Evolutionary conservation across 495 filamentous ascomycete species (phyloP).

Genomic region (Penicillium dipodomyicola): DNA sequence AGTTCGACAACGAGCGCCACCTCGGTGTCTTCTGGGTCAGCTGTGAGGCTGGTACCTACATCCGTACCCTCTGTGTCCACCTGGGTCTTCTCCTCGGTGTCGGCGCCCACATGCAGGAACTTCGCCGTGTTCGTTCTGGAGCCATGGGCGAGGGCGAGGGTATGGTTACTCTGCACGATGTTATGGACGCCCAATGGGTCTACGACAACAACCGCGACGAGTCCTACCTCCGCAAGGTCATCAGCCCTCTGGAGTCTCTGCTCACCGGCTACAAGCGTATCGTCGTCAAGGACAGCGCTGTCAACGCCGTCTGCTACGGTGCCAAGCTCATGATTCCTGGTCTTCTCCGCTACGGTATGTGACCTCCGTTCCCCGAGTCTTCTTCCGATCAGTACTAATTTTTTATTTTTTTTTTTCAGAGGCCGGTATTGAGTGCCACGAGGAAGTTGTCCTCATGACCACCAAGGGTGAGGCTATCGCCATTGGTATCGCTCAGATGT

Average conservation of each 20-base stretch:
- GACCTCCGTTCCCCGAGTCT: constrained; percentile 8
- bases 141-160: constrained; percentile 87
- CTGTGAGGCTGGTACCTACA: constrained; percentile 98
- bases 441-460: constrained; percentile 95
- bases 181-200: constrained; percentile 91
- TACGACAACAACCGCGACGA: constrained; percentile 91
- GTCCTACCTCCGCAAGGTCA: constrained; percentile 79
- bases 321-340: constrained; percentile 98
- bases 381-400: constrained; percentile 32
- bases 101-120: constrained; percentile 98
- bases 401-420: constrained; percentile 51
- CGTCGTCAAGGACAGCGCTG: constrained; percentile 93
- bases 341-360: constrained; percentile 78
- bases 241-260: constrained; percentile 85
- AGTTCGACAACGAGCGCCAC: constrained; percentile 96
- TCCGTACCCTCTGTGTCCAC: constrained; percentile 96
- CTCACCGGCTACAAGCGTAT: constrained; percentile 91
- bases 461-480: constrained; percentile 99
- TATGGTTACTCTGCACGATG: constrained; percentile 93
- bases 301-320: constrained; percentile 96
- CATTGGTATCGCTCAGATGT: constrained; percentile 93
- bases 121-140: constrained; percentile 87
- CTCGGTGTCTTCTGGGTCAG: constrained; percentile 99
- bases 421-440: constrained; percentile 78
- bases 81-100: constrained; percentile 88